These are phyloP conservation scores for Hypericum perforatum DNA, from an alignment of 345 rosid genomes.

Conservation along the genomic window DNA sequence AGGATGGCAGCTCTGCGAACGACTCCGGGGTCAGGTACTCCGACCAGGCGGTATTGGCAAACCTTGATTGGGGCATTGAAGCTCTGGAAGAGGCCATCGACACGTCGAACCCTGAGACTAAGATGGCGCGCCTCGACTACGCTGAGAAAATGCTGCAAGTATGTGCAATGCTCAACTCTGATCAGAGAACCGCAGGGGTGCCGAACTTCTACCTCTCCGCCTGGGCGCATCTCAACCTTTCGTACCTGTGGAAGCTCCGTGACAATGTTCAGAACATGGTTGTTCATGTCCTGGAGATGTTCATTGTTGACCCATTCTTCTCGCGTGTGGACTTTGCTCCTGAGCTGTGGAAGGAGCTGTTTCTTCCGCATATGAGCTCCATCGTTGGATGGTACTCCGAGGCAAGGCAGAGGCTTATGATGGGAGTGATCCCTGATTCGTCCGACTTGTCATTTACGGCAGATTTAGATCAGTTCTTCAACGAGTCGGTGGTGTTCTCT, in stretches of 20 bases:
- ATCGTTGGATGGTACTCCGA: constrained; percentile 61
- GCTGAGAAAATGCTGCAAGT: constrained; percentile 67
- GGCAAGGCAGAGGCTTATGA: constrained; percentile 44
- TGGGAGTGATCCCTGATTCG: constrained; percentile 50
- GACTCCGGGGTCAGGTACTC: constrained; percentile 42
- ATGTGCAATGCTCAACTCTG: constrained; percentile 44
- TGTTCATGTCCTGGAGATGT: constrained; percentile 53
- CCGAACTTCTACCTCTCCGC: constrained; percentile 65
- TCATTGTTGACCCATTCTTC: constrained; percentile 53
- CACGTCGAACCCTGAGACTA: constrained; percentile 51
- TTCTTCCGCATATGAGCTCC: constrained; percentile 55
- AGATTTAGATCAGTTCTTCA: constrained; percentile 48
- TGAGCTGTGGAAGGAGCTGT: constrained; percentile 51
- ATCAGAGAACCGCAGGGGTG: constrained; percentile 56
- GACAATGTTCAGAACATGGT: constrained; percentile 26
- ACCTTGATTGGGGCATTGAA: constrained; percentile 63
- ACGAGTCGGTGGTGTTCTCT: constrained; percentile 39
- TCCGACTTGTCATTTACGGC: constrained; percentile 44
- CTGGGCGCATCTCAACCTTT: constrained; percentile 55
- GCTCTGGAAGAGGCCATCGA: constrained; percentile 59
- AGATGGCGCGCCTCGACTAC: constrained; percentile 42
- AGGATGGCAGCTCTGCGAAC: constrained; percentile 29
- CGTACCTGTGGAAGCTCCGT: constrained; percentile 48
- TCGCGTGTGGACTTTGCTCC: constrained; percentile 57
- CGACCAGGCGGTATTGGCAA: constrained; percentile 59